phyloP scores from a whole-genome alignment of 371 early-diverging fungal species.

The Synchytrium microbalum region DNA sequence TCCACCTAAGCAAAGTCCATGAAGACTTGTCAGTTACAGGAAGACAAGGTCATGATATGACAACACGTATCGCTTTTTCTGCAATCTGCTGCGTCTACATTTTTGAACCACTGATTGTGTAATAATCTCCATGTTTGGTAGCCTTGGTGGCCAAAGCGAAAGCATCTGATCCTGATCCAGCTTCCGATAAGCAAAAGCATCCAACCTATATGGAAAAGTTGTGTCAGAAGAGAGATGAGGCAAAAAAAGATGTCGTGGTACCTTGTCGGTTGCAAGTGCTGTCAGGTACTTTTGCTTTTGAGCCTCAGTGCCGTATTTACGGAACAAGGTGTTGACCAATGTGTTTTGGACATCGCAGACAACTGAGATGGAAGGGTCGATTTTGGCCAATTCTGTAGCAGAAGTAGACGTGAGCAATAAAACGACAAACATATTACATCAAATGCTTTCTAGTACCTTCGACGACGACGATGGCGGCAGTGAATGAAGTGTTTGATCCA shows the following conservation, averaged over 20 bases:
- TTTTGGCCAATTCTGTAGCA: conserved; percentile 77
- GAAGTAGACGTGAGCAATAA: neutral
- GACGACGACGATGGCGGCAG: conserved; percentile 82
- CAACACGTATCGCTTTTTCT: neutral
- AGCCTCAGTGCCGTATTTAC: conserved; percentile 67
- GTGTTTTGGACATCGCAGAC: conserved; percentile 97
- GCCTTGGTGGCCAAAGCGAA: conserved; percentile 93
- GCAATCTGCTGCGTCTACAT: conserved; percentile 32
- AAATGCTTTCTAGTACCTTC: conserved; percentile 50
- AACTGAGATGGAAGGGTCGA: conserved; percentile 90
- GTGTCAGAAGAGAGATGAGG: neutral
- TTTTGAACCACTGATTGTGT: conserved; percentile 82
- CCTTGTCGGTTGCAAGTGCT: conserved; percentile 67
- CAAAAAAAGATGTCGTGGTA: conserved; percentile 8
- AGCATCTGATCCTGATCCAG: conserved; percentile 90
- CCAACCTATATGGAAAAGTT: conserved; percentile 53
- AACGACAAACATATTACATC: neutral
- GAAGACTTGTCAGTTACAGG: conserved; percentile 15
- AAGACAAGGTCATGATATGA: too few relatives aligned
- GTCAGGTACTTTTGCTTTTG: conserved; percentile 81
- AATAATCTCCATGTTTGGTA: conserved; percentile 82
- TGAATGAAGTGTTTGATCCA: conserved; percentile 85
- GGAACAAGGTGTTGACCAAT: conserved; percentile 90
- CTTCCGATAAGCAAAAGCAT: conserved; percentile 92
- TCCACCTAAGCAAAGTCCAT: conserved; percentile 71